Evolutionary conservation across 352 stramenopile genomes (phyloP), one percentile per base, ranked within the genome.

Genomic region (Phytophthora foliorum): DNA sequence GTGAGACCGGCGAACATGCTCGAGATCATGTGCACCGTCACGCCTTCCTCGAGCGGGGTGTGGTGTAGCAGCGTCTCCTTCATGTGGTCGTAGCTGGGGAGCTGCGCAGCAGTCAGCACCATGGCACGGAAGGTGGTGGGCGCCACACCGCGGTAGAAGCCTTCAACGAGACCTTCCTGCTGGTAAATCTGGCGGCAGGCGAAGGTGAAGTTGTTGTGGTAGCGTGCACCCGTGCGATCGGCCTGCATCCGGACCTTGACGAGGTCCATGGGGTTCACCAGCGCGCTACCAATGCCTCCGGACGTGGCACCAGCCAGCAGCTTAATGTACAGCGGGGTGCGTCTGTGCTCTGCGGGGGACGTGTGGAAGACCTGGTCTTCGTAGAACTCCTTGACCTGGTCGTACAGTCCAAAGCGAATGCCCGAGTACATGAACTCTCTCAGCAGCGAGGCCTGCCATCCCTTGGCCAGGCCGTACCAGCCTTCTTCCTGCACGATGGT

Each of bases 1-100:
- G 85, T 81, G 29, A 96, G 84, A 6, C 88, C 88, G 3, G 88
- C 88, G 36, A 92, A 81, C 74, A 91, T 90, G 50, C 83, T 91
- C 39, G 70, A 79, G 27, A 88, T 80, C 55, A 92, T 84, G 70
- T 94, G 86, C 3, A 91, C 74, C 9, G 69, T 49, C 13, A 91
- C 64, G 8, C 77, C 81, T 68, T 93, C 88, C n/a, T 89, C 65
- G 4, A 87, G 67, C 39, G 70, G 67, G 19, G 75, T 69, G 45
- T 77, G 67, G 32, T 88, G 72, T 39, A 94, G 56, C 67, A 94
- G 63, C 21, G 69, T 74, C 54, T 86, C 60, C 69, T 96, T 96
- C 75, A 91, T 84, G 57, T 91, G 78, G 70, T 96, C 88, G 46
- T 96, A 96, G 45, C 77, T 92, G 11, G 86, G 83, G 9, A 96